These are phyloP conservation scores for Xerophyta viscosa DNA, from an alignment of 106 monocot species.

Conservation along the genomic window DNA sequence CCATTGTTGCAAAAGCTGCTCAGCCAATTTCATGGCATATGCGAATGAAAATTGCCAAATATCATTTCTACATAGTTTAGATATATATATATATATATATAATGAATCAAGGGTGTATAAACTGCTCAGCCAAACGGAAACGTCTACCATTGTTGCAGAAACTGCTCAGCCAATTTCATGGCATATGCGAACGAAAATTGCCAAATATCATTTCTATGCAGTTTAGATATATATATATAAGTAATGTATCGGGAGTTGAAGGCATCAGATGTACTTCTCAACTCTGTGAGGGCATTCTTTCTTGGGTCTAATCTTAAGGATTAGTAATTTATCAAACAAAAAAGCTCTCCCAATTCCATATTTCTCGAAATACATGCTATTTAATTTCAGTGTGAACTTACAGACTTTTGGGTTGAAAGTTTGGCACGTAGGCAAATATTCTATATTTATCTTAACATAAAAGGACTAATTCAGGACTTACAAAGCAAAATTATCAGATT, in stretches of 20 bases:
- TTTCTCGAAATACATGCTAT: too few species aligned
- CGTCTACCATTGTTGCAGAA: conserved; percentile 19
- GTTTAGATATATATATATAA: conserved; percentile 48
- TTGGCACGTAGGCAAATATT: too few species aligned
- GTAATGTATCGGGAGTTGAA: conserved; percentile 87
- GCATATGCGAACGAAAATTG: conserved; percentile 52
- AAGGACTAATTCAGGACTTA: conserved; percentile 41
- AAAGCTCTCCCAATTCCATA: too few species aligned
- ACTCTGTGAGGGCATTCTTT: conserved; percentile 33
- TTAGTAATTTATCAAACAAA: too few species aligned
- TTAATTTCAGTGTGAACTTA: too few species aligned
- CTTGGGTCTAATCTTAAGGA: too few species aligned
- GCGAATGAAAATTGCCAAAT: conserved; percentile 62
- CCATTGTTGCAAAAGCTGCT: conserved; percentile 26
- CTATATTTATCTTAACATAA: too few species aligned
- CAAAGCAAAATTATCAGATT: conserved; percentile 89
- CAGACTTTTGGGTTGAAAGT: too few species aligned
- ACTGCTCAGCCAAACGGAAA: too few species aligned
- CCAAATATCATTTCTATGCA: conserved; percentile 63
- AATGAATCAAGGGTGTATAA: too few species aligned
- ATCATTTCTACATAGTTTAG: conserved; percentile 56
- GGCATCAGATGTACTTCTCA: conserved; percentile 82
- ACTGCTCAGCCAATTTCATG: conserved; percentile 58
- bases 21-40: conserved; percentile 64
- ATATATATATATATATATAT: too few species aligned